A percentile compares a stretch with the other conserved stretches of the same genome.
Conservation (phyloP, 176 grass and related monocot genomes). For the Tuctoria greenei region DNA sequence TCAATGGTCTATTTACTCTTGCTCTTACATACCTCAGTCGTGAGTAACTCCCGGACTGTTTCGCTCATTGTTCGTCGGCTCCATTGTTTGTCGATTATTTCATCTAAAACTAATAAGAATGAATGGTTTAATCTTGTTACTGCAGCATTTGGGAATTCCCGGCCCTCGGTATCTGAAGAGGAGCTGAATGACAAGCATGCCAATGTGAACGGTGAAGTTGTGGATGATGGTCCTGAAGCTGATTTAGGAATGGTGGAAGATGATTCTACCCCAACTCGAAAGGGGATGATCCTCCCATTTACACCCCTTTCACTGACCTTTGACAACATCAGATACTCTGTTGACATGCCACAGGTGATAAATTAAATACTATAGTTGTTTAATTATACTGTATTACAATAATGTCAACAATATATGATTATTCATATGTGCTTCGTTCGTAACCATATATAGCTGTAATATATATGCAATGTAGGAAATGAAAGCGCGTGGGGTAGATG, state of each 20-base stretch:
- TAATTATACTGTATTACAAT: conserved; percentile 5
- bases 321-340: conserved; percentile 73
- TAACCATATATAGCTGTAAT: conserved; percentile 10
- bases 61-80: no score
- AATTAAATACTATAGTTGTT: neutral
- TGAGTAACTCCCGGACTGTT: conserved; percentile 21
- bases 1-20: conserved; percentile 51
- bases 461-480: conserved; percentile 64
- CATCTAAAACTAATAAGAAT: no score
- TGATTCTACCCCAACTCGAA: conserved; percentile 1
- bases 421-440: neutral
- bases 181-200: no score
- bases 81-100: no score
- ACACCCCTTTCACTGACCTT: conserved; percentile 76
- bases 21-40: conserved; percentile 63
- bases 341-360: conserved; percentile 88
- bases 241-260: no score
- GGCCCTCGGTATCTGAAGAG: no score
- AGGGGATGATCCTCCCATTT: conserved; percentile 93
- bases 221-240: no score
- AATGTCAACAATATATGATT: neutral
- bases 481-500: conserved; percentile 66
- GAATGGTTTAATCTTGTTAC: no score
- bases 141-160: no score
- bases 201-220: no score